Evolutionary conservation across 2,329 filamentous ascomycete genomes (phyloP), one percentile per base, ranked within the genome.

Genomic region (Hypoxylon sp.): DNA sequence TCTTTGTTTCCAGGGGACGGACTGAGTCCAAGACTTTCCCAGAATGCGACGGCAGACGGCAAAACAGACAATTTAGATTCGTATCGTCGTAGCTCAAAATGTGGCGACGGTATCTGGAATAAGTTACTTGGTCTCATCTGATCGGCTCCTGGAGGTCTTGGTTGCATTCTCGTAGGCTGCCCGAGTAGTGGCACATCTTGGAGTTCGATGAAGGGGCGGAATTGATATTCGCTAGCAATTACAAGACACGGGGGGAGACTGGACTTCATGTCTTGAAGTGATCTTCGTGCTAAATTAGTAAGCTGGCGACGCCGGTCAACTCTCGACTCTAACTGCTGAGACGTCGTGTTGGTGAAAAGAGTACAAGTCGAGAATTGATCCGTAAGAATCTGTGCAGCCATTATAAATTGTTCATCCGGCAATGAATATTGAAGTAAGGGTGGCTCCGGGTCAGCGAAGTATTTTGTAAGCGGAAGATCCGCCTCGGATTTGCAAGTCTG

Each of bases 1-100:
- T 95, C 87, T 76, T 96, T 96, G 6, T 82, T 74, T 0, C 91
- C 91, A 62, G 87, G 87, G 7, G 87, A 87, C 2, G 93, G 93
- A 1, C 87, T 87, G 1, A 97, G 82, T 0, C 92, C 91, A 16
- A 96, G 80, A 48, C 89, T 89, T 74, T 96, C 92, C 93, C 93
- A 96, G 73, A 96, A 97, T 0, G 85, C 80, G 18, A 95, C 80
- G 0, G 91, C 90, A 0, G 92, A 87, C 1, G 93, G 91, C 20
- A 95, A 81, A 38, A 96, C 82, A 9, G 93, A 92, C 59, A 93
- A 85, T 49, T 85, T 86, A 1, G 84, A 84, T 38, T 93, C 90
- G 18, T 88, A 86, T 55, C 92, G 85, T 50, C 89, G 89, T 9
- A 96, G 82, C 69, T 92, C 89, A 36, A 96, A 80, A 72, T 92